Evolutionary conservation across 139 green algal genomes (phyloP).

Genomic region (Chlorella sp.): DNA sequence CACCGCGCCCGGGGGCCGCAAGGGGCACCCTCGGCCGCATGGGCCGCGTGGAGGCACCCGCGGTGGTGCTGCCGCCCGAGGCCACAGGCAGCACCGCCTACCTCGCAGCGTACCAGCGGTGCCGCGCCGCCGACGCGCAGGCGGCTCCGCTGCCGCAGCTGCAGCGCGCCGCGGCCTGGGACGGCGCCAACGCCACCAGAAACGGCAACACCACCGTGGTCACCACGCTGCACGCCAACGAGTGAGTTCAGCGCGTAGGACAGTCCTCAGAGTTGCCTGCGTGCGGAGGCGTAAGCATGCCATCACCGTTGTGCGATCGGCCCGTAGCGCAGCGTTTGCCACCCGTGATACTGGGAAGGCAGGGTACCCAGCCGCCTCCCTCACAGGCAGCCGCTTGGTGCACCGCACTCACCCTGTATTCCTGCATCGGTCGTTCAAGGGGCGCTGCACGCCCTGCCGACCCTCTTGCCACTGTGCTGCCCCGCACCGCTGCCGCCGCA

Average conservation of each 20-base stretch:
- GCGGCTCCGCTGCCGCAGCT: not conserved
- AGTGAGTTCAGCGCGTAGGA: too few species aligned
- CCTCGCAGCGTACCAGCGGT: not conserved
- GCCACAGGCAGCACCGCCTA: not conserved
- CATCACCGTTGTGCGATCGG: too few species aligned
- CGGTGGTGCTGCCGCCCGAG: not conserved
- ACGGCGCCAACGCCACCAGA: not conserved
- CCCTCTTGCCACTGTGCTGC: not conserved
- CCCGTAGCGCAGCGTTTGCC: not conserved
- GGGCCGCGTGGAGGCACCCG: not conserved
- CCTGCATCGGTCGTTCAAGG: not conserved
- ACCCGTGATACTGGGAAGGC: not conserved
- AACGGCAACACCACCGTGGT: constrained; percentile 13
- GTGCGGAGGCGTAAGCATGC: too few species aligned
- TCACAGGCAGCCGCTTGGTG: not conserved
- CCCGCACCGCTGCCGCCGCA: not conserved
- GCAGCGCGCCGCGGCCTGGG: not conserved
- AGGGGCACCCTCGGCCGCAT: not conserved
- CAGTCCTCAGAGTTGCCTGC: too few species aligned
- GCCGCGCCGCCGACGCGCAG: not conserved
- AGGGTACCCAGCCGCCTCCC: not conserved
- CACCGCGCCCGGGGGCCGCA: too few species aligned
- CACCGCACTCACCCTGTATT: too few species aligned
- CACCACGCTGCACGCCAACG: constrained; percentile 7
- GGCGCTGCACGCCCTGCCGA: not conserved